These are phyloP conservation scores for Tetramitus jugosus DNA, from an alignment of 208 protist genomes.

Conservation along the genomic window DNA sequence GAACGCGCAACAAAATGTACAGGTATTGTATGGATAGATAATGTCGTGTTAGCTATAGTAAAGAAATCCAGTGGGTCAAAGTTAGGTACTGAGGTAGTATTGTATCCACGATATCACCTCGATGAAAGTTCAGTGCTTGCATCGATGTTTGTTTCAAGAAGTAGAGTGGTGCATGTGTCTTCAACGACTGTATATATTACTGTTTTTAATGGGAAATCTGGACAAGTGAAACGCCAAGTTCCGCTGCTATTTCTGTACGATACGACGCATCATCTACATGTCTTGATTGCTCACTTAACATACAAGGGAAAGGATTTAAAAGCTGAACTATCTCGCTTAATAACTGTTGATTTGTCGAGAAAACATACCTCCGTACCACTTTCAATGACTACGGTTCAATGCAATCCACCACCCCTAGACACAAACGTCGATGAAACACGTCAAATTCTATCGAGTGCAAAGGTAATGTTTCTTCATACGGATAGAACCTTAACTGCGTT, in stretches of 20 bases:
- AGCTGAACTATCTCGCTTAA: neutral
- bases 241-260: slow-evolving; percentile 12
- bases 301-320: neutral
- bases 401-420: neutral
- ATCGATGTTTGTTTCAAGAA: neutral
- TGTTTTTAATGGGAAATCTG: too few relatives aligned
- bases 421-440: neutral
- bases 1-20: neutral
- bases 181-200: neutral
- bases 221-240: too few relatives aligned
- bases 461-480: neutral
- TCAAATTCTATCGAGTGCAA: neutral
- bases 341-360: neutral
- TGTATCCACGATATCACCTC: slow-evolving; percentile 1
- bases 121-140: neutral
- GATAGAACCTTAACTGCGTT: neutral
- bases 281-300: neutral
- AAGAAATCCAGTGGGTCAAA: neutral
- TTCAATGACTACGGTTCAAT: too few relatives aligned
- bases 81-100: neutral
- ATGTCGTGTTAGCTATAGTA: neutral
- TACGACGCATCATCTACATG: neutral
- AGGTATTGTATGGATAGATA: slow-evolving; percentile 16
- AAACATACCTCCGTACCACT: too few relatives aligned
- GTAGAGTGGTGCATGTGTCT: neutral